Percentiles rank a stretch among this genome's conserved stretches.
phyloP scores from a whole-genome alignment of 2,329 filamentous ascomycete species.

The Microcyclospora pomicola region DNA sequence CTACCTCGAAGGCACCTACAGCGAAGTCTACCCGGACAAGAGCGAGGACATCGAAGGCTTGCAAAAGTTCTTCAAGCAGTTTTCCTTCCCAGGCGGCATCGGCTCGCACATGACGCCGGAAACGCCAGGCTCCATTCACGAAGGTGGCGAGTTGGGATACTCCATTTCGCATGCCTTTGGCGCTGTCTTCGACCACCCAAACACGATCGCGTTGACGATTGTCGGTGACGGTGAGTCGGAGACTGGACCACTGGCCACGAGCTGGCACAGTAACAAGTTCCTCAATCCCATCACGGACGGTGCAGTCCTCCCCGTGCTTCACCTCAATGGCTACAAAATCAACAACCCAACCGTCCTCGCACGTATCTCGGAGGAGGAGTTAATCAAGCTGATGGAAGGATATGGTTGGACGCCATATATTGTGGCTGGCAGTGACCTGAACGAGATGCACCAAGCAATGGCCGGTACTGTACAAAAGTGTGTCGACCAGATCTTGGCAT shows the following conservation, averaged over 20 bases:
- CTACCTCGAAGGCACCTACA: constrained; percentile 65
- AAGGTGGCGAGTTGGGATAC: constrained; percentile 72
- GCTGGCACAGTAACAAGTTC: constrained; percentile 74
- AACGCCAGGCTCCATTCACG: constrained; percentile 58
- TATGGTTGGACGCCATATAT: constrained; percentile 73
- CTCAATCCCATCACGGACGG: constrained; percentile 67
- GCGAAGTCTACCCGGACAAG: constrained; percentile 63
- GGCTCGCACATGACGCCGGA: constrained; percentile 67
- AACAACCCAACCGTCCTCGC: constrained; percentile 65
- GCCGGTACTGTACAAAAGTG: constrained; percentile 61
- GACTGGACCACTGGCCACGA: constrained; percentile 63
- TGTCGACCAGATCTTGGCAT: constrained; percentile 52
- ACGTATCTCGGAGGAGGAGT: constrained; percentile 59
- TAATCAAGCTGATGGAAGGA: constrained; percentile 54
- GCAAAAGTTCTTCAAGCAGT: constrained; percentile 67
- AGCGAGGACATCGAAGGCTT: constrained; percentile 54
- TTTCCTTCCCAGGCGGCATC: constrained; percentile 69
- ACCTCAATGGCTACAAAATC: constrained; percentile 77
- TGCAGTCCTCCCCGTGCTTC: constrained; percentile 62
- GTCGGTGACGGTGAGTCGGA: constrained; percentile 73
- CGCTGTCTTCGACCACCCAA: constrained; percentile 59
- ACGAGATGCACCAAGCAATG: constrained; percentile 72
- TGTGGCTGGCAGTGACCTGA: constrained; percentile 59
- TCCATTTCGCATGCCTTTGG: constrained; percentile 68
- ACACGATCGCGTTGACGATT: constrained; percentile 63